Evolutionary conservation across 148 eudicot species (phyloP), one percentile per base, ranked within the genome.

Genomic region (Vaccinium darrowii): DNA sequence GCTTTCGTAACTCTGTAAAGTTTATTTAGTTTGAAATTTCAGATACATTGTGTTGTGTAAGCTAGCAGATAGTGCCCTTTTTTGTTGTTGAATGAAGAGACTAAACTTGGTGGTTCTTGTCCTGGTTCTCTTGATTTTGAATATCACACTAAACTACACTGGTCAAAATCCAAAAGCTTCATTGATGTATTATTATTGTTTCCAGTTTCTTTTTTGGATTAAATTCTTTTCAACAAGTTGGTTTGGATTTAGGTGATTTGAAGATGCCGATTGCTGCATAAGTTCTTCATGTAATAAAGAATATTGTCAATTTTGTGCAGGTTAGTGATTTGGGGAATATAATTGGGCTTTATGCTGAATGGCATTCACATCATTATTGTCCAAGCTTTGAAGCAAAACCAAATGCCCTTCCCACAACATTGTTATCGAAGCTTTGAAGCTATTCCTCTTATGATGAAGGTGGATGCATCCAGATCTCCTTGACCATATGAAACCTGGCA

Each of bases 321-420:
- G 95, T 91, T 62, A 86, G 79, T 78, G 98, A 97, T 88, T 84
- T 97, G 89, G 90, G 90, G 84, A 91, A 95, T 83, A 89, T 96
- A 62, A 91, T 96, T 82, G 90, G 92, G 69, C 85, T 96, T 87
- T 96, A 96, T 88, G 90, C 92, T 79, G 98, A 94, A 43, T 96
- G 99, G 97, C 98, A 96, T 80, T 88, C 94, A 12, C 95, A 92
- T 57, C 86, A 33, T 33, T 33, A 33, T 33, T 33, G 0, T 1
- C 36, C 36, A 33, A 33, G 36, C 3, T 33, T 1, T 33, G 36
- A 33, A 1, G 36, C 36, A 33, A 33, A 33, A 33, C 36, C 36
- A 33, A 33, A 33, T 33, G 36, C 36, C 36, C 36, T 33, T 33
- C 36, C 36, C 36, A 33, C 36, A 33, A 33, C 36, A 33, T 33